Base-by-base conservation (phyloP, 305 asterid genomes). In the Fraxinus angustifolia region DNA sequence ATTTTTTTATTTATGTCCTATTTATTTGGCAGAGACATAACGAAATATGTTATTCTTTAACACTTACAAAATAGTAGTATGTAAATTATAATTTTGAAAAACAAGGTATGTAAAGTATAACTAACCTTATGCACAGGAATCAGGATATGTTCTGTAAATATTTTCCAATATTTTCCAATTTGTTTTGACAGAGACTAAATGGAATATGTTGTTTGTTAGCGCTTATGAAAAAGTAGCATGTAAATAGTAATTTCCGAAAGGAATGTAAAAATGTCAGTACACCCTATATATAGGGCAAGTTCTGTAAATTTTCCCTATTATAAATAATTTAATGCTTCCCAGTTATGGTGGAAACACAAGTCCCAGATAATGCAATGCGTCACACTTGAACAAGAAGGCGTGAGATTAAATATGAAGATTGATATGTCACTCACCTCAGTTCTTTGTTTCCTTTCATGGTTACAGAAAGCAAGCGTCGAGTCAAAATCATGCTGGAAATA, bases 401-500 rank as follows among this genome's bases (percentile, higher is more conserved):
- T 65, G 70, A 26, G 14, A 65, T 23, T 62, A 21, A 65, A 11
- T 67, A 11, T 26, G 10, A 67, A 67, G 73, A 67, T 67, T 10
- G 38, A 67, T 33, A 67, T 26, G 36, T 6, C 73, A 77, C 77
- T 86, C 85, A 92, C 99, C 99, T 94, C 98, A 4, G 91, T 88
- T 83, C 92, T 90, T 84, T 93, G 99, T 83, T 90, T 92, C 83
- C 98, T 92, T 91, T 92, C 99, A 81, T 93, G 87, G 89, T 95
- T 94, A 83, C 92, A 86, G 78, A 87, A 93, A 84, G 99, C 98
- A 81, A 95, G 95, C 3, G 97, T 92, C 34, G 96, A 82, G 83
- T 95, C 99, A 90, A 95, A 94, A 89, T 94, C 97, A 87, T 89
- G 97, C 88, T 91, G 97, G 84, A 89, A 88, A 88, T 84, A 89